Conservation (phyloP, 2,329 filamentous ascomycete genomes). For the Didymella lethalis region DNA sequence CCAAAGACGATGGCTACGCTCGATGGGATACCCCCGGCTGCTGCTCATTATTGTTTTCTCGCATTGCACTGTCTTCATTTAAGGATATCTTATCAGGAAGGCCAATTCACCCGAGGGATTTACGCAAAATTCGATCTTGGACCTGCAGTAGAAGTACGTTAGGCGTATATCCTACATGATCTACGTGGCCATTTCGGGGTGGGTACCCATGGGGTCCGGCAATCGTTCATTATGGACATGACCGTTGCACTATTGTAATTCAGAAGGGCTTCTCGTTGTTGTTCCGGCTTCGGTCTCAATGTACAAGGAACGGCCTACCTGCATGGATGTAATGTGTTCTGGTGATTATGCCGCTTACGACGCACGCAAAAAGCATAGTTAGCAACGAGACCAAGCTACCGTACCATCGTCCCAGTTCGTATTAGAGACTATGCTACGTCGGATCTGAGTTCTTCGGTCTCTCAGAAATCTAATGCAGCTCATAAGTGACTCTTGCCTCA, state of each 20-base stretch:
- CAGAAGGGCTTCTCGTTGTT: conserved; percentile 11
- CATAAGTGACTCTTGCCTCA: background rate
- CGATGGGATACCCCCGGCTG: background rate
- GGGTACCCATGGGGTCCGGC: background rate
- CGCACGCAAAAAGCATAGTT: conserved; percentile 15
- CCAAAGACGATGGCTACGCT: conserved; percentile 7
- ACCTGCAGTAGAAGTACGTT: conserved; percentile 21
- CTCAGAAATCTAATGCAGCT: background rate
- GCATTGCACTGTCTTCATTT: conserved; percentile 8
- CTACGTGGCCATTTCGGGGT: conserved; percentile 14
- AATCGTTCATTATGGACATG: conserved; percentile 7
- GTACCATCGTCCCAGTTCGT: conserved; percentile 1
- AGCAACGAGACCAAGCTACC: conserved; percentile 11
- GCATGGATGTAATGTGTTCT: conserved; percentile 15
- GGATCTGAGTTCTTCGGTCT: background rate
- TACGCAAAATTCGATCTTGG: conserved; percentile 18
- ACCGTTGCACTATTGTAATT: conserved; percentile 11
- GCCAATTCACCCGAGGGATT: conserved; percentile 15
- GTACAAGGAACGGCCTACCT: conserved; percentile 16
- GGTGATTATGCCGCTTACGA: conserved; percentile 15
- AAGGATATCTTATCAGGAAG: conserved; percentile 13
- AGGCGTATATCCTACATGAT: conserved; percentile 18
- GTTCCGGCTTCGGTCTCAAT: conserved; percentile 7
- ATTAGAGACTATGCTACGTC: background rate
- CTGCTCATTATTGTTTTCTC: conserved; percentile 5